Evolutionary conservation across 2,329 filamentous ascomycete genomes (phyloP), one percentile per base, ranked within the genome.

Genomic region (Alternaria panax): DNA sequence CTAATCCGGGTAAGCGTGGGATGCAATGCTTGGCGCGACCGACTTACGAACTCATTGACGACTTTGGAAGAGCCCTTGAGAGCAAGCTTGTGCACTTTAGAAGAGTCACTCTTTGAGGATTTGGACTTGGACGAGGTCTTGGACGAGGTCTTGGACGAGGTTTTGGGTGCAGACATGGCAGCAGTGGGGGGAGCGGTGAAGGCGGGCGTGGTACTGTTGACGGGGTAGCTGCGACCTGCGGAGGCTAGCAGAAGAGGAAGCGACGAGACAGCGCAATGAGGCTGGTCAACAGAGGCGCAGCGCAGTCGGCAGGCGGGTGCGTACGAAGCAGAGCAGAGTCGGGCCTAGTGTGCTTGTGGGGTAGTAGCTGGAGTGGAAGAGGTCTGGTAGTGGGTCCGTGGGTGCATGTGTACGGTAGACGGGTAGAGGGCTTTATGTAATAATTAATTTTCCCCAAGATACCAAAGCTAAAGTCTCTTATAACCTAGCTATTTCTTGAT

Each of bases 11-110:
- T 75, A 51, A 69, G 65, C 52, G 53, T 42, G 32, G 18, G 32
- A 32, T 32, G 38, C 24, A 2, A 32, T n/a, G 28, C 18, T 51
- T 46, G 14, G 32, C 30, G 45, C 38, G n/a, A 20, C 28, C n/a
- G 32, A 85, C 91, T 78, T 83, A 96, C 93, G 79, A 99, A 99
- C 83, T 99, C 95, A 43, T 94, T 91, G 58, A 98, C 93, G 36
- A 96, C 87, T 80, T 94, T 96, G 38, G 92, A 88, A 69, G 88
- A 90, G 56, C 88, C 92, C 80, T 93, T 94, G 63, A 97, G 85
- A 36, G 93, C 92, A 64, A 99, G 87, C 84, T 97, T 98, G 83
- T 99, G 95, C 62, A 93, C 88, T 81, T 97, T 97, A 69, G 92
- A 92, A 74, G 93, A 93, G 73, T 88, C 86, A 65, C 85, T 85